Evolutionary conservation across 805 yeast genomes (phyloP), one percentile per base, ranked within the genome.

Genomic region (Hanseniaspora hatyaiensis): DNA sequence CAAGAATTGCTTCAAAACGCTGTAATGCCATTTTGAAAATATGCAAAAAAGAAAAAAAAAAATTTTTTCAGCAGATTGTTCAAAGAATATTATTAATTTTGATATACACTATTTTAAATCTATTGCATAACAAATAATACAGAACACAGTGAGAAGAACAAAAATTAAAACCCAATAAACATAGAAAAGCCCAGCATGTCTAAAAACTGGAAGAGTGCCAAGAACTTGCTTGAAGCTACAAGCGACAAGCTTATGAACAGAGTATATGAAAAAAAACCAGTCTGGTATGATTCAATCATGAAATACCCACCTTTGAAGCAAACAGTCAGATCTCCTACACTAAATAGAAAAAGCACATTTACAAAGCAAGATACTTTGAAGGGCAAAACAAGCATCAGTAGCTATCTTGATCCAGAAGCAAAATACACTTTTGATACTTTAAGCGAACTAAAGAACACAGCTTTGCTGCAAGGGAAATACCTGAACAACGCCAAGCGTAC

Each of bases 271-370:
- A 65, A 72, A 28, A 80, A 82, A 57, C 98, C 98, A 1, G 80
- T 80, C 1, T 92, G 97, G 98, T 86, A 73, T 64, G 78, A 80
- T 53, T 89, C 83, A 5, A 86, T 92, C 13, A 83, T 84, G 3
- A 71, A 78, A 23, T 72, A 80, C 55, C 96, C 96, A 33, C 97
- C 97, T 16, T 36, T 44, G n/a, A 29, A 44, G 15, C 48, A 44
- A 29, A 44, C 39, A 1, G 33, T 33, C 11, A 22, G 15, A 29
- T 36, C 19, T 13, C 48, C 28, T 36, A 32, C 39, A 15, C 20
- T 44, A 16, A 44, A 44, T 23, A 44, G 29, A 5, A 44, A 44
- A 15, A 44, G n/a, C 18, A 36, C 48, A 12, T 36, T 44, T 36
- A 30, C 39, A 1, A 15, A 29, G 20, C 24, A 16, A 6, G 48